A percentile compares a stretch with the other conserved stretches of the same genome.
Evolutionary conservation across 306 rosid genomes (phyloP).

Genomic region (Quercus aquifolioides): DNA sequence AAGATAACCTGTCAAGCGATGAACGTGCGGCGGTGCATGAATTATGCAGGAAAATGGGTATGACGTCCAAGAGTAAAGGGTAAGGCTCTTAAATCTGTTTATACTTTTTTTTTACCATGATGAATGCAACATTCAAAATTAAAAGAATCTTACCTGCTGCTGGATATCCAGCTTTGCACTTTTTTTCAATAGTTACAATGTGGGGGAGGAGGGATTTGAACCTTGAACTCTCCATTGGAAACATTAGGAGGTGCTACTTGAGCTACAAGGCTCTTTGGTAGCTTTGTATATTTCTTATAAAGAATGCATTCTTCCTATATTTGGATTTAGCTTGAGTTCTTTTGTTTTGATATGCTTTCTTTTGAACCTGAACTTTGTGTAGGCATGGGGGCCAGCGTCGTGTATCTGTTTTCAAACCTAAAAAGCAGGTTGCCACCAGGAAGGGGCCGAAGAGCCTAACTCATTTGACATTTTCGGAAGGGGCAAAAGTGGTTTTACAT

Average conservation of each 20-base stretch:
- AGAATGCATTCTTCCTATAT: conserved; percentile 2
- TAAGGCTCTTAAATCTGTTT: conserved; percentile 36
- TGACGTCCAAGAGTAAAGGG: conserved; percentile 83
- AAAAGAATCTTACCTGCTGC: not conserved
- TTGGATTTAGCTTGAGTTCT: not conserved
- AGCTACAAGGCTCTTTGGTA: no score
- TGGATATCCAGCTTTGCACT: conserved; percentile 6
- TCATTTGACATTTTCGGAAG: conserved; percentile 52
- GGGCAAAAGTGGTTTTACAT: conserved; percentile 37
- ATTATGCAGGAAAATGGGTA: conserved; percentile 43
- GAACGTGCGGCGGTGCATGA: conserved; percentile 69
- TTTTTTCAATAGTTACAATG: no score
- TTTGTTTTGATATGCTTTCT: not conserved
- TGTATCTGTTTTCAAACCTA: conserved; percentile 36
- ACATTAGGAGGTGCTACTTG: no score
- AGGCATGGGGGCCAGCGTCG: conserved; percentile 44
- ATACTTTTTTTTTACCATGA: not conserved
- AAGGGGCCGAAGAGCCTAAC: conserved; percentile 18
- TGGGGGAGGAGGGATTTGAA: no score
- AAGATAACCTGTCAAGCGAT: conserved; percentile 36
- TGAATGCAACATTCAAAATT: not conserved
- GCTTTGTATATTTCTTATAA: conserved; percentile 7
- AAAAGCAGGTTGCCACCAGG: conserved; percentile 16
- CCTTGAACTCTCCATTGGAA: no score
- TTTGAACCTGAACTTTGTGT: conserved; percentile 24